These are phyloP conservation scores for Pulveroboletus ravenelii DNA, from an alignment of 768 basidiomycete species.

Conservation along the genomic window DNA sequence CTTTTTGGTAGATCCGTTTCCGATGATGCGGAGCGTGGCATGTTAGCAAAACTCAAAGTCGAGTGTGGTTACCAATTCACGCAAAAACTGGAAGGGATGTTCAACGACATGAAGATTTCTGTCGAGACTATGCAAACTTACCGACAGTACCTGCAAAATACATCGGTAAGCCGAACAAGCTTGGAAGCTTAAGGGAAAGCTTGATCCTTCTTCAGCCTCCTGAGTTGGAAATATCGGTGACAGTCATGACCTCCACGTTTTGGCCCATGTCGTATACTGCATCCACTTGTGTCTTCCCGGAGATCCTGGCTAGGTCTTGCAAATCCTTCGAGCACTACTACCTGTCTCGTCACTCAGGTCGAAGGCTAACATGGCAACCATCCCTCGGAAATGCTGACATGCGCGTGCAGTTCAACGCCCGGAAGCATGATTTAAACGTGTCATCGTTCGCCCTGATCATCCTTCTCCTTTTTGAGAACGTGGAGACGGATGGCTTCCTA, in stretches of 20 bases:
- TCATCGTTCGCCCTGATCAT: constrained; percentile 87
- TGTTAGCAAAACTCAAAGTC: constrained; percentile 95
- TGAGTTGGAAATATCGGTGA: constrained; percentile 78
- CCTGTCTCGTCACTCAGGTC: constrained; percentile 80
- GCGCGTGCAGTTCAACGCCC: constrained; percentile 69
- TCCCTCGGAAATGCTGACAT: constrained; percentile 90
- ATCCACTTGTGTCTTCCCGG: constrained; percentile 63
- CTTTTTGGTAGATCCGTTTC: constrained; percentile 84
- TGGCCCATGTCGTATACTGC: constrained; percentile 82
- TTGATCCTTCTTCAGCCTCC: constrained; percentile 49
- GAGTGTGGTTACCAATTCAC: constrained; percentile 98
- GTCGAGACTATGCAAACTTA: constrained; percentile 77
- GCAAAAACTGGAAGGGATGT: constrained; percentile 98
- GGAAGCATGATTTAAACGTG: constrained; percentile 87
- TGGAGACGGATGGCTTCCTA: constrained; percentile 62
- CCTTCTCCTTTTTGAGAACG: constrained; percentile 78
- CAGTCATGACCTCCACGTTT: constrained; percentile 92
- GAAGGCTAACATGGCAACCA: constrained; percentile 89
- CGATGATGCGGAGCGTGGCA: constrained; percentile 95
- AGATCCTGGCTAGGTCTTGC: constrained; percentile 56
- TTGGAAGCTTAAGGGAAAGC: background rate
- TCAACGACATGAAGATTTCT: constrained; percentile 92
- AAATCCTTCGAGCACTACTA: constrained; percentile 88
- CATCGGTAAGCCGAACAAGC: constrained; percentile 43
- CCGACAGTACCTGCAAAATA: constrained; percentile 52